Evolutionary conservation across 2,329 filamentous ascomycete genomes (phyloP).

Genomic region (Cladosporium oxysporum): DNA sequence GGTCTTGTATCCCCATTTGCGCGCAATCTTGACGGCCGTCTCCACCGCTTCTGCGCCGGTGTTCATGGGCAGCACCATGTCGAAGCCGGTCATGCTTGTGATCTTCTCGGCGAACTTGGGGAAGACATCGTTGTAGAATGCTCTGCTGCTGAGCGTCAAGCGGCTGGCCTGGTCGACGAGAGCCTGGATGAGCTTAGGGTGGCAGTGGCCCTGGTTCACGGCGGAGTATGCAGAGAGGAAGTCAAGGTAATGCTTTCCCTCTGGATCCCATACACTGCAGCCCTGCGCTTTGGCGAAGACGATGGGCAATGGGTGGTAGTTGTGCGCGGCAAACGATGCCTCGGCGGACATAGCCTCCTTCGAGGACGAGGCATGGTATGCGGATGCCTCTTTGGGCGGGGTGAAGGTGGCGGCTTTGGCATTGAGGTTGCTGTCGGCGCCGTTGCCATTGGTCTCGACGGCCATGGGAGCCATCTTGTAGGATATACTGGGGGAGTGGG

Average conservation of each 20-base stretch:
- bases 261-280: constrained; percentile 92
- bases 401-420: constrained; percentile 46
- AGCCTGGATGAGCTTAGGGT: constrained; percentile 91
- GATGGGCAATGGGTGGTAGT: constrained; percentile 95
- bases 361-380: constrained; percentile 76
- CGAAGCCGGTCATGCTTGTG: constrained; percentile 84
- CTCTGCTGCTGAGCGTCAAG: constrained; percentile 87
- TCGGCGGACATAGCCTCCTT: constrained; percentile 77
- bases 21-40: constrained; percentile 91
- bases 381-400: constrained; percentile 44
- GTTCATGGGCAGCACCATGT: constrained; percentile 99
- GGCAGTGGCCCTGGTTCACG: constrained; percentile 97
- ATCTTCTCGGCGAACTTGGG: constrained; percentile 93
- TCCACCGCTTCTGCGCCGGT: constrained; percentile 95
- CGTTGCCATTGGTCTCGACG: constrained; percentile 33
- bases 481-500: constrained; percentile 3
- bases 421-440: constrained; percentile 36
- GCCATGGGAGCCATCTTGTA: constrained; percentile 41
- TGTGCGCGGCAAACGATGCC: constrained; percentile 87
- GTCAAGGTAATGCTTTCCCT: constrained; percentile 87
- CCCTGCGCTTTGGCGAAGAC: constrained; percentile 87
- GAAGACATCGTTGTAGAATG: constrained; percentile 98
- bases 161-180: constrained; percentile 85
- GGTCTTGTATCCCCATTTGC: constrained; percentile 97
- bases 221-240: constrained; percentile 98